Evolutionary conservation across 768 basidiomycete species (phyloP), one percentile per base, ranked within the genome.

Genomic region (Naganishia friedmannii): DNA sequence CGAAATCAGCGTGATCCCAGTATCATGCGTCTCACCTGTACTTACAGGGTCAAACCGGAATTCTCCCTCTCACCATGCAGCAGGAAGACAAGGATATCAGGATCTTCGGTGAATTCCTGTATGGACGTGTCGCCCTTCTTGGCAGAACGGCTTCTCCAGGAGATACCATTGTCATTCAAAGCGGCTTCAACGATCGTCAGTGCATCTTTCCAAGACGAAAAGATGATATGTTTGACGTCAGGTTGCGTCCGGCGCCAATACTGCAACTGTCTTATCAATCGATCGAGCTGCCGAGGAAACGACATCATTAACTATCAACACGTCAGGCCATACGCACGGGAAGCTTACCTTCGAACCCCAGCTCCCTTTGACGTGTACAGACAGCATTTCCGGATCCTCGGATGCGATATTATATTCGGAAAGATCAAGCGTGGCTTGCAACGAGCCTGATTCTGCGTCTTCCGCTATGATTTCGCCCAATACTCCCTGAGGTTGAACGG

Each of bases 281-380:
- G 60, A 65, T 70, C 63, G 28, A 70, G 28, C 69, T 42, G 42
- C 42, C 42, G 42, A 10, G 15, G 9, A 42, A 42, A 42, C 42
- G 15, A 15, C 15, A 42, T 15, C 42, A 42, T 42, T 42, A 17
- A 15, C 2, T 65, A 32, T 34, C 26, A 26, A 8, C 17, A n/a
- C 10, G 15, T 19, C 29, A 53, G 29, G 39, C 23, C 26, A 51
- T 53, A 17, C 9, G 45, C 23, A 2, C 26, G 0, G 6, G 17
- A n/a, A 23, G 46, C 67, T 37, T 45, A 69, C 71, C 54, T 72
- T 72, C 13, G 71, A 68, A 9, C 71, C 66, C 71, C 71, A 72
- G 17, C 46, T 32, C 1, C 71, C 71, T 5, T 21, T n/a, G 5
- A 72, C 42, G 19, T 65, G 58, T 21, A 51, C 29, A 8, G 54